These are phyloP conservation scores for Epichloe elymi DNA, from an alignment of 2,329 filamentous ascomycete species.

Conservation along the genomic window DNA sequence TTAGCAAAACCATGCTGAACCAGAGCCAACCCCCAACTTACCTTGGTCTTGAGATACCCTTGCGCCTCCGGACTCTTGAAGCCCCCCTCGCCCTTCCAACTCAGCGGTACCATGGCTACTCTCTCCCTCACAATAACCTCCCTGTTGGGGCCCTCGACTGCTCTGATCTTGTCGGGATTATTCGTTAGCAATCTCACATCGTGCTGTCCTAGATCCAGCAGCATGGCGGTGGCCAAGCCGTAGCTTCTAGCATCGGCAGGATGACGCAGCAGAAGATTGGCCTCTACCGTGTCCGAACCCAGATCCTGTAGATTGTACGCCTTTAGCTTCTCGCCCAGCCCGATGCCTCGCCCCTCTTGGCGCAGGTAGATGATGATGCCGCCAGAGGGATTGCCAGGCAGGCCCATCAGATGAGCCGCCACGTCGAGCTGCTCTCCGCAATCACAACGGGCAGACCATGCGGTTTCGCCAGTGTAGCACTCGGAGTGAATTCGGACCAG, in stretches of 20 bases:
- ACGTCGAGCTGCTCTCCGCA: constrained; percentile 97
- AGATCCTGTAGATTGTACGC: constrained; percentile 96
- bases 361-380: constrained; percentile 93
- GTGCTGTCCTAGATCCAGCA: constrained; percentile 67
- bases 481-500: constrained; percentile 94
- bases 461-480: constrained; percentile 97
- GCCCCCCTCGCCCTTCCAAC: constrained; percentile 80
- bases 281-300: constrained; percentile 94
- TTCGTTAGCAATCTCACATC: constrained; percentile 83
- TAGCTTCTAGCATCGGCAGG: constrained; percentile 92
- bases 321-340: constrained; percentile 88
- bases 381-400: constrained; percentile 49
- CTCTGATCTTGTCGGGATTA: constrained; percentile 92
- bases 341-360: constrained; percentile 92
- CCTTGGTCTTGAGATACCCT: constrained; percentile 90
- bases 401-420: constrained; percentile 82
- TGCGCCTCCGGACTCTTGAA: constrained; percentile 83
- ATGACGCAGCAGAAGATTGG: constrained; percentile 79
- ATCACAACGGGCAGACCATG: constrained; percentile 95
- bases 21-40: constrained; percentile 26
- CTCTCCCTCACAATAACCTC: constrained; percentile 83
- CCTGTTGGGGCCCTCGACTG: constrained; percentile 80
- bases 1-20: constrained; percentile 9
- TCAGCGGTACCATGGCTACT: constrained; percentile 89
- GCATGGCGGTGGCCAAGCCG: constrained; percentile 89